Evolutionary conservation across 345 rosid species (phyloP).

Genomic region (Punica granatum): DNA sequence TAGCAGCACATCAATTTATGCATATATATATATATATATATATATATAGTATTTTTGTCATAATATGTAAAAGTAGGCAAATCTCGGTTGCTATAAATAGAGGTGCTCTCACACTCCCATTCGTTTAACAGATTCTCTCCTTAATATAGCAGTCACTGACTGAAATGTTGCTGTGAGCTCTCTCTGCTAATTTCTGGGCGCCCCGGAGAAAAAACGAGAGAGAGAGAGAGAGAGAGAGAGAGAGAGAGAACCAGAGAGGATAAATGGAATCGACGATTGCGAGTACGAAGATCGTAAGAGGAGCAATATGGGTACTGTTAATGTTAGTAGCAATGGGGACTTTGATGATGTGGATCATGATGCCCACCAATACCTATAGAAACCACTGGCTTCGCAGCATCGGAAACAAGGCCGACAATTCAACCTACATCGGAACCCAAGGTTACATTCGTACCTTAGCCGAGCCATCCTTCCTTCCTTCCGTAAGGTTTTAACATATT

Average conservation of each 20-base stretch:
- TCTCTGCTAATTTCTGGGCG: neutral
- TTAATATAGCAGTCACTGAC: neutral
- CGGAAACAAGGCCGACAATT: slow-evolving; percentile 21
- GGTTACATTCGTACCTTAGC: too few relatives aligned
- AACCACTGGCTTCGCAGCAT: slow-evolving; percentile 32
- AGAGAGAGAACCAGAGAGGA: neutral
- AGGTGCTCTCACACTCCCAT: neutral
- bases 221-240: neutral
- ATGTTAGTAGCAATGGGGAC: slow-evolving; percentile 34
- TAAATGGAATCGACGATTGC: neutral
- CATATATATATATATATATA: too few relatives aligned
- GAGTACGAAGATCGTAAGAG: slow-evolving; percentile 8
- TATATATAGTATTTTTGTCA: too few relatives aligned
- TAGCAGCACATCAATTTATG: too few relatives aligned
- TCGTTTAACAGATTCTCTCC: neutral
- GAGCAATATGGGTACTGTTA: slow-evolving; percentile 31
- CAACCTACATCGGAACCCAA: slow-evolving; percentile 52
- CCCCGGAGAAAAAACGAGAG: neutral
- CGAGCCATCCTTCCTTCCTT: too few relatives aligned
- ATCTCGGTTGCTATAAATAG: neutral
- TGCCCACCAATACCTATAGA: slow-evolving; percentile 47
- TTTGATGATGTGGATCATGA: slow-evolving; percentile 59
- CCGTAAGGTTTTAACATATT: too few relatives aligned
- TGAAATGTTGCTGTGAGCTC: neutral
- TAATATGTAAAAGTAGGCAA: too few relatives aligned